Conservation (phyloP, 441 rosid genomes). For the Dalechampia spathulata region DNA sequence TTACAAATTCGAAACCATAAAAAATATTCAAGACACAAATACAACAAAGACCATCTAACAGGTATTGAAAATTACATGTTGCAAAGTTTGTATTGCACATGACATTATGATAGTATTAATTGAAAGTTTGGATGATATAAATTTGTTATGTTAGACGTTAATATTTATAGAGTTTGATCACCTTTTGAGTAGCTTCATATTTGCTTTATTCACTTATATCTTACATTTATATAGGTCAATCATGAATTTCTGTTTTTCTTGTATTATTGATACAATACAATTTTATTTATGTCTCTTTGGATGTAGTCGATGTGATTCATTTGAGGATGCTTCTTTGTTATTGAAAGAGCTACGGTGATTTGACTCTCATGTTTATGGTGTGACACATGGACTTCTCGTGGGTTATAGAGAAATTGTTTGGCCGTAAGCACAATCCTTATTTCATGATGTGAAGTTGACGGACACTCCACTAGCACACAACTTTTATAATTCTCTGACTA, state of each 20-base stretch:
- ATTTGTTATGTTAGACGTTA: background rate
- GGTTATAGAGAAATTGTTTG: constrained; percentile 66
- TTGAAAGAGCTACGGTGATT: constrained; percentile 79
- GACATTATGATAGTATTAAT: background rate
- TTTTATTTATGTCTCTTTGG: constrained; percentile 5
- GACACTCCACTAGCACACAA: constrained; percentile 77
- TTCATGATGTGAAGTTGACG: constrained; percentile 71
- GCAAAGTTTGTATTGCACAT: too few relatives aligned
- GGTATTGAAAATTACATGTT: too few relatives aligned
- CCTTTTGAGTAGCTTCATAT: background rate
- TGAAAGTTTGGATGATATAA: background rate
- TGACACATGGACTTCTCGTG: constrained; percentile 87
- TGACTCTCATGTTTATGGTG: constrained; percentile 83
- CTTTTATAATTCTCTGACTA: constrained; percentile 84
- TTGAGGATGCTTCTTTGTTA: constrained; percentile 80
- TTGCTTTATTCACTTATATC: constrained; percentile 1
- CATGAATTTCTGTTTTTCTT: background rate
- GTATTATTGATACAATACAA: background rate
- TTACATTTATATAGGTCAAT: background rate
- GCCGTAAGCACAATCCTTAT: constrained; percentile 71
- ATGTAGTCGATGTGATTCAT: constrained; percentile 83
- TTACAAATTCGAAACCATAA: too few relatives aligned
- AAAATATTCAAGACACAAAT: too few relatives aligned
- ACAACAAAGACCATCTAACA: too few relatives aligned
- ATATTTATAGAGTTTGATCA: background rate